Evolutionary conservation across 768 basidiomycete genomes (phyloP).

Genomic region (Lactifluus volemus): DNA sequence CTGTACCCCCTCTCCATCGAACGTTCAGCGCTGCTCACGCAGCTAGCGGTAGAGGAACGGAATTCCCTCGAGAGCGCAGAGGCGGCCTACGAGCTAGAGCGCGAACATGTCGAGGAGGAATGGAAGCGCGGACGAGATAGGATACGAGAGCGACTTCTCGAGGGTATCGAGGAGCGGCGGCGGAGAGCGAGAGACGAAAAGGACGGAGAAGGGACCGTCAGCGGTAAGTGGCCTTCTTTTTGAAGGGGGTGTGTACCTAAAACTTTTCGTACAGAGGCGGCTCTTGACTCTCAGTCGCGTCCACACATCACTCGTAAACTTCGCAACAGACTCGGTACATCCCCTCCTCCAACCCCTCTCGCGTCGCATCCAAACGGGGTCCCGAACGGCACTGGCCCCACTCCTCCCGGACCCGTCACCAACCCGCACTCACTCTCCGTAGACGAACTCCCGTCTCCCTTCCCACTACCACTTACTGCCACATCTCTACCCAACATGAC

Average conservation of each 20-base stretch:
- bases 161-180: slow-evolving; percentile 78
- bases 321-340: slow-evolving; percentile 67
- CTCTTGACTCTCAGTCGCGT: slow-evolving; percentile 66
- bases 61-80: slow-evolving; percentile 58
- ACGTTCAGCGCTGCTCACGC: slow-evolving; percentile 64
- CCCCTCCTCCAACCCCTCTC: slow-evolving; percentile 70
- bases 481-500: slow-evolving; percentile 33
- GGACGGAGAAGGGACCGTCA: slow-evolving; percentile 75
- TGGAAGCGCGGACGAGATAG: slow-evolving; percentile 68
- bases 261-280: slow-evolving; percentile 42
- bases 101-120: slow-evolving; percentile 73
- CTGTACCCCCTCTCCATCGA: slow-evolving; percentile 68
- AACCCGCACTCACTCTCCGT: slow-evolving; percentile 82
- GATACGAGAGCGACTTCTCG: slow-evolving; percentile 67
- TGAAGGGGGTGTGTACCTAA: not conserved
- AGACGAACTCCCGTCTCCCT: slow-evolving; percentile 81
- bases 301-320: slow-evolving; percentile 79
- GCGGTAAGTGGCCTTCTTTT: slow-evolving; percentile 38
- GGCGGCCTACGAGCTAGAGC: slow-evolving; percentile 69
- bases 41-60: slow-evolving; percentile 58
- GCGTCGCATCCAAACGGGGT: slow-evolving; percentile 30
- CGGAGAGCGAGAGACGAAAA: slow-evolving; percentile 79
- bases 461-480: slow-evolving; percentile 64
- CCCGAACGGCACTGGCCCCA: slow-evolving; percentile 31
- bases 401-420: slow-evolving; percentile 49